Evolutionary conservation across 192 early-diverging fungal genomes (phyloP).

Genomic region (Irineochytrium annulatum): DNA sequence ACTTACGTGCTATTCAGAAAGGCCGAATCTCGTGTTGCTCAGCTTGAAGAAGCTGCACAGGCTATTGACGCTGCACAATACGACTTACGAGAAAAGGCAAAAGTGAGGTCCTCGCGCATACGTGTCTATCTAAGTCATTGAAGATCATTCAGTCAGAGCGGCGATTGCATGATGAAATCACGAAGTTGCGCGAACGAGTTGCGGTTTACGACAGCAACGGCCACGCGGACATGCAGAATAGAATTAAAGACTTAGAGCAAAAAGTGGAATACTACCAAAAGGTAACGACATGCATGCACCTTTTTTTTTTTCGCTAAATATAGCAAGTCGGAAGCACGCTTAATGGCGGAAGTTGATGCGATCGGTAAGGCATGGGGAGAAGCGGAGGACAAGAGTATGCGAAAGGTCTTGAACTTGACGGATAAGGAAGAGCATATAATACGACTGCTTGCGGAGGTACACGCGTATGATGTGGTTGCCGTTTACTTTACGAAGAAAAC

Average conservation of each 20-base stretch:
- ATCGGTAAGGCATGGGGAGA: conserved; percentile 66
- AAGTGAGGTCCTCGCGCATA: no score
- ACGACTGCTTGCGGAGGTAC: conserved; percentile 69
- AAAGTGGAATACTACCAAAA: conserved; percentile 53
- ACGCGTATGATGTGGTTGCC: background rate
- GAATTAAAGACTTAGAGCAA: conserved; percentile 45
- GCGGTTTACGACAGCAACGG: background rate
- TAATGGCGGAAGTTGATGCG: conserved; percentile 63
- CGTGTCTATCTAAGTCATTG: no score
- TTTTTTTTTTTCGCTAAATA: conserved; percentile 12
- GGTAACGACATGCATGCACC: conserved; percentile 38
- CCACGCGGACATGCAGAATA: conserved; percentile 29
- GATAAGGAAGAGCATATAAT: conserved; percentile 76
- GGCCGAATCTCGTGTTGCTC: no score
- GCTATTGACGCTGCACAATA: no score
- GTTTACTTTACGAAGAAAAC: conserved; percentile 46
- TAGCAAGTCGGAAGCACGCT: conserved; percentile 51
- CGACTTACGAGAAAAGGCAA: no score
- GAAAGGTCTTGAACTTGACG: conserved; percentile 71
- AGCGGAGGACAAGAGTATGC: conserved; percentile 79
- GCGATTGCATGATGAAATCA: conserved; percentile 8
- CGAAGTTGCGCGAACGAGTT: conserved; percentile 9
- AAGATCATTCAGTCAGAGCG: conserved; percentile 20
- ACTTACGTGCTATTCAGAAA: no score
- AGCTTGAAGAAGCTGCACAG: no score